phyloP scores from a whole-genome alignment of 306 rosid species.

The Cicer arietinum region DNA sequence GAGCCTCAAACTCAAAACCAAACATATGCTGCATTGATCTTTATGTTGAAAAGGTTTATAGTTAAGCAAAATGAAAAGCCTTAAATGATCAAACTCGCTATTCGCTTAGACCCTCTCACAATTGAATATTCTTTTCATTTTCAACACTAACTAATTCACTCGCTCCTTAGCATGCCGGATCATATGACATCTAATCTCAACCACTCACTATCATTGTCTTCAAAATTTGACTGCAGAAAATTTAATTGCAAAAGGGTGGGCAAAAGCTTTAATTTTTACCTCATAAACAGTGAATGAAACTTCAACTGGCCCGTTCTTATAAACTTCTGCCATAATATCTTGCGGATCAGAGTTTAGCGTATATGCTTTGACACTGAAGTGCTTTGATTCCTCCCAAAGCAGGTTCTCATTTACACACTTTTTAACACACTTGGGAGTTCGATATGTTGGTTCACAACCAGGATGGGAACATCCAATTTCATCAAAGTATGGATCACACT shows the following conservation, averaged over 20 bases:
- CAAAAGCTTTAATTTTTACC: slow-evolving; percentile 62
- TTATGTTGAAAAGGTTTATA: not conserved
- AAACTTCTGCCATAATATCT: slow-evolving; percentile 91
- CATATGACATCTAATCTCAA: slow-evolving; percentile 16
- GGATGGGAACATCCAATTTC: slow-evolving; percentile 92
- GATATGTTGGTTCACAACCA: slow-evolving; percentile 89
- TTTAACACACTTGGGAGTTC: slow-evolving; percentile 76
- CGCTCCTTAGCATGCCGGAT: not conserved
- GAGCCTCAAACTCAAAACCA: too few relatives aligned
- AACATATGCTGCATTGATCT: not conserved
- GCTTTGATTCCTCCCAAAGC: slow-evolving; percentile 81
- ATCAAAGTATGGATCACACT: slow-evolving; percentile 99
- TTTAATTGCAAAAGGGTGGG: not conserved
- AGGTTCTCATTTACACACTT: slow-evolving; percentile 75
- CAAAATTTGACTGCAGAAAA: slow-evolving; percentile 22
- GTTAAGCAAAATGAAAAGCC: slow-evolving; percentile 22
- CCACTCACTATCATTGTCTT: slow-evolving; percentile 13
- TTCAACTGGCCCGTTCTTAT: slow-evolving; percentile 91
- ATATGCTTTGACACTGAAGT: slow-evolving; percentile 73
- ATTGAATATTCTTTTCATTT: too few relatives aligned
- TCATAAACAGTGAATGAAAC: slow-evolving; percentile 87
- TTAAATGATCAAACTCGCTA: slow-evolving; percentile 26
- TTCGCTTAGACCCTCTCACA: not conserved
- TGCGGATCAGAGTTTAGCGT: slow-evolving; percentile 60
- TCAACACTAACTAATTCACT: too few relatives aligned